Base-by-base conservation (phyloP, 257 asterid genomes). In the Petunia axillaris region DNA sequence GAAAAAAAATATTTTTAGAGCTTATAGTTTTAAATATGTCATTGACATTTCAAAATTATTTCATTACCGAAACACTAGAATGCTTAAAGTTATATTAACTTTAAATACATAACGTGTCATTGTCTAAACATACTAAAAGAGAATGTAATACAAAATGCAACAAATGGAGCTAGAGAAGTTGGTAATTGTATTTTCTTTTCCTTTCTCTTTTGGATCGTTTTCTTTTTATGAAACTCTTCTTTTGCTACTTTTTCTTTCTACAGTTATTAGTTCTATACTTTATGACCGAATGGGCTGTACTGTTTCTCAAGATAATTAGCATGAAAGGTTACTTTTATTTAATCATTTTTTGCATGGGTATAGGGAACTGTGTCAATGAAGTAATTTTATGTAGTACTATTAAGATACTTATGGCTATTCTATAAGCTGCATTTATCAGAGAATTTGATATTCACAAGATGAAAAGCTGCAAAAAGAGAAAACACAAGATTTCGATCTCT, bases 291-390 rank as follows among this genome's bases (percentile, higher is more conserved):
- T 25, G 43, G 60, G 15, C 13, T 35, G 60, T 48, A 71, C 60
- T 71, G 9, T 71, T 71, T 35, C 11, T 48, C 10, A 48, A 48
- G 35, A 71, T 48, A 71, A 71, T 71, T 71, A 48, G 77, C 35
- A 71, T 25, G 77, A 71, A 71, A 71, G 44, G 44, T 1, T 48
- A 48, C 77, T 48, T 71, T 71, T 71, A 5, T 48, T 71, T 48
- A 71, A 71, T 71, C 77, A 71, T 71, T 48, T 46, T 48, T 48
- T 71, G 77, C 77, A 71, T 71, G 77, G 77, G 60, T 37, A 71
- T 48, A 50, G 77, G 60, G 77, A 71, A 48, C 25, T 71, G 60
- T 35, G 60, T 71, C 60, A 48, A 25, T 25, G 25, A 25, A 35
- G 77, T 71, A 71, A 71, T 71, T 71, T 43, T 71, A 48, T 48